phyloP scores from a whole-genome alignment of 2,329 filamentous ascomycete species.

The Colletotrichum sp. region DNA sequence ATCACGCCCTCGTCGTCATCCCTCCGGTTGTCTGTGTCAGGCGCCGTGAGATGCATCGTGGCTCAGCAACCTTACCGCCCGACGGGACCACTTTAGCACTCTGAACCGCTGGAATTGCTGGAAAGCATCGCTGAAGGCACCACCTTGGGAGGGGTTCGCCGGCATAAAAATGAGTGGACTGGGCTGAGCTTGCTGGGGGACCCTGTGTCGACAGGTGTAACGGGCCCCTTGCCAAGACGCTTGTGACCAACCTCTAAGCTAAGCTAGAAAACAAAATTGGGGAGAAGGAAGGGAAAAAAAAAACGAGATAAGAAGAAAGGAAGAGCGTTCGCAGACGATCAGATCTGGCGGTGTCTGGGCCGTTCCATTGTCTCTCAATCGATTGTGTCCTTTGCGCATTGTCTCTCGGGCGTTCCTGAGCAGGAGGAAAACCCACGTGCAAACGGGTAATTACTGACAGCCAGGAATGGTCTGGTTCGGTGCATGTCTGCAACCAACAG shows the following conservation, averaged over 20 bases:
- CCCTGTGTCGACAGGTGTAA: not conserved
- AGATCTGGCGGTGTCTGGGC: not conserved
- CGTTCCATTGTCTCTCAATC: not conserved
- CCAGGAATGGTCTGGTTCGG: not conserved
- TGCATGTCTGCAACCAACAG: not conserved
- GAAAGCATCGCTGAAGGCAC: not conserved
- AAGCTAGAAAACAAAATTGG: not conserved
- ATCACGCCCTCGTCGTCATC: not conserved
- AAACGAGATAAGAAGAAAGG: not conserved
- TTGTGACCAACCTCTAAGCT: not conserved
- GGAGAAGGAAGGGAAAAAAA: not conserved
- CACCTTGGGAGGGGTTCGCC: not conserved
- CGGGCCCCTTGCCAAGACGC: constrained; percentile 4
- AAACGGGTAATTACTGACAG: not conserved
- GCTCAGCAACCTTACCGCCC: not conserved
- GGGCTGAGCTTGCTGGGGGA: not conserved
- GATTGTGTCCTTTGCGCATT: not conserved
- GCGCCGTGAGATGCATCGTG: not conserved
- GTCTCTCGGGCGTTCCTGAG: not conserved
- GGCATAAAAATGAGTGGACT: not conserved
- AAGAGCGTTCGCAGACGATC: not conserved
- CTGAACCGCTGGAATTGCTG: not conserved
- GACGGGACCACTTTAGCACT: not conserved
- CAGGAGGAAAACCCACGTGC: not conserved
- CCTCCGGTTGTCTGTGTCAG: not conserved